These are phyloP conservation scores for Ophiostoma novo-ulmi DNA, from an alignment of 2,329 filamentous ascomycete species.

Conservation along the genomic window DNA sequence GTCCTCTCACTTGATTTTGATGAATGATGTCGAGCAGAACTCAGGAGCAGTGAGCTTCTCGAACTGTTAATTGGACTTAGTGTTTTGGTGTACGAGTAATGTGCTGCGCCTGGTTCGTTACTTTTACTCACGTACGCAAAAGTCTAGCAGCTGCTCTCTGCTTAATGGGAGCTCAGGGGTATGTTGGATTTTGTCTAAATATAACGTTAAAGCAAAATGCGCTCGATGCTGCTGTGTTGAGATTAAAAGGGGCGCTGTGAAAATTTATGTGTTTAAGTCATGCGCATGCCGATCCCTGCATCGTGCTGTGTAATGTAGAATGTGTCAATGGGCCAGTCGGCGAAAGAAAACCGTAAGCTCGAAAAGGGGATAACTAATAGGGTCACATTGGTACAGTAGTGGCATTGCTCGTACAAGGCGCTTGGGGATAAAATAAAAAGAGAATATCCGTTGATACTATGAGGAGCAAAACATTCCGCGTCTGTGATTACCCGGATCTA, in stretches of 20 bases:
- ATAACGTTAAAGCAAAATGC: not conserved
- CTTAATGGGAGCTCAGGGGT: not conserved
- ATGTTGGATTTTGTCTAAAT: not conserved
- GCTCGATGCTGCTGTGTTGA: not conserved
- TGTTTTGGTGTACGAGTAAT: not conserved
- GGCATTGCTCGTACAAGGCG: not conserved
- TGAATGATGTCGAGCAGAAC: not conserved
- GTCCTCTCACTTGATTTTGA: not conserved
- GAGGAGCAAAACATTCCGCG: not conserved
- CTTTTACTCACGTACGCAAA: not conserved
- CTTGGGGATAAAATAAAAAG: not conserved
- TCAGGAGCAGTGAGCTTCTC: not conserved
- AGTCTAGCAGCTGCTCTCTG: not conserved
- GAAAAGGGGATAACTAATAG: not conserved
- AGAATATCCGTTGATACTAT: not conserved
- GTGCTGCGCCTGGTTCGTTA: not conserved
- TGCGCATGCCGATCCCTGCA: not conserved
- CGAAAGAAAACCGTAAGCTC: not conserved
- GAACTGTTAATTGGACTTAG: not conserved
- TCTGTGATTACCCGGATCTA: not conserved
- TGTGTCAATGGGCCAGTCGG: not conserved
- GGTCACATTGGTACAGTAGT: not conserved
- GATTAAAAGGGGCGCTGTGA: not conserved
- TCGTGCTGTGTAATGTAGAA: not conserved
- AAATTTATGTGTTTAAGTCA: not conserved